A percentile compares a stretch with the other conserved stretches of the same genome.
Conservation (phyloP, 768 basidiomycete species). For the Tulasnella sp. region DNA sequence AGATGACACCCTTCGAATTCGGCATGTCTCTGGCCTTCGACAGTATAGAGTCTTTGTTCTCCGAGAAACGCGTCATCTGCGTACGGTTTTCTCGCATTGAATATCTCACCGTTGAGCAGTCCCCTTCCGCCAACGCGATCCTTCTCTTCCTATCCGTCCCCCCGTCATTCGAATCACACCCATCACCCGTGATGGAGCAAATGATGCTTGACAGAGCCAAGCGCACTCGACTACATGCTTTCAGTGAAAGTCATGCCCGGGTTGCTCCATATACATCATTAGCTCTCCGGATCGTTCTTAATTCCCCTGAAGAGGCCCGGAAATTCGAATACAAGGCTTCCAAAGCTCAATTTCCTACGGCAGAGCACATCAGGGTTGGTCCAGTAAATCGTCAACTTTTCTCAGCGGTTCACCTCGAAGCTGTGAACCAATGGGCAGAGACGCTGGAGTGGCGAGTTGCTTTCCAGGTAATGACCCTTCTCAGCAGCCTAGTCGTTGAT, state of each 20-base stretch:
- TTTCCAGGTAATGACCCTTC: slow-evolving; percentile 6
- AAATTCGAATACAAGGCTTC: slow-evolving; percentile 4
- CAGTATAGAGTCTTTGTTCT: no score
- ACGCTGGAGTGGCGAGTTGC: slow-evolving; percentile 10
- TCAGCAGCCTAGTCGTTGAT: not conserved
- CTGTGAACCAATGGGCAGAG: not conserved
- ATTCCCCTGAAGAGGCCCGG: not conserved
- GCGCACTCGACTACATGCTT: not conserved
- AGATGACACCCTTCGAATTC: no score
- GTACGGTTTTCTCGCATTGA: not conserved
- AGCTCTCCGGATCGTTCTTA: slow-evolving; percentile 4
- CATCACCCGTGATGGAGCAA: no score
- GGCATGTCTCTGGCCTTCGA: no score
- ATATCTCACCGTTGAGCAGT: not conserved
- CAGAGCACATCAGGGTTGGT: not conserved
- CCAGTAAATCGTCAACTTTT: slow-evolving; percentile 7
- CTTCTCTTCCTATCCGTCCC: slow-evolving; percentile 1
- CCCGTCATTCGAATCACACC: slow-evolving; percentile 3
- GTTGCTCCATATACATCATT: slow-evolving; percentile 9
- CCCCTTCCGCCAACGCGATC: not conserved
- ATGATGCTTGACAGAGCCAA: not conserved
- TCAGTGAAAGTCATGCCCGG: not conserved
- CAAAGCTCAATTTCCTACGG: not conserved
- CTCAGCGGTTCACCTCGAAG: not conserved
- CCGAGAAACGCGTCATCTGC: no score